phyloP scores from a whole-genome alignment of 2,329 filamentous ascomycete genomes.

The Botrytis byssoidea region DNA sequence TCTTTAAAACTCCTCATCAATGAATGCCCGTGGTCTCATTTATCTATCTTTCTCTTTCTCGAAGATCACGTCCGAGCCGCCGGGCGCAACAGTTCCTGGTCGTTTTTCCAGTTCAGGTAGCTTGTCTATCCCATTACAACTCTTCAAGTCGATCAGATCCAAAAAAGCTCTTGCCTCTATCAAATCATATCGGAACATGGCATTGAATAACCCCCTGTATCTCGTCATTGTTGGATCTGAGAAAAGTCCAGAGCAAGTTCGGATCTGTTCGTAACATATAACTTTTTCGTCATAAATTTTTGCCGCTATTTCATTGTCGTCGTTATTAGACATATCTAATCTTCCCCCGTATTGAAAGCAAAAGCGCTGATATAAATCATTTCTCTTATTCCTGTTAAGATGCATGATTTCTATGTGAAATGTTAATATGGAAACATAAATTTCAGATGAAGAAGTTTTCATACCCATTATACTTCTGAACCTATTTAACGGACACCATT shows the following conservation, averaged over 20 bases:
- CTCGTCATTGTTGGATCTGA: too few species aligned
- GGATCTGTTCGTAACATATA: background rate
- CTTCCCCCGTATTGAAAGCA: background rate
- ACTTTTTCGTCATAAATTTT: background rate
- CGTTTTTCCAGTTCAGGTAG: too few species aligned
- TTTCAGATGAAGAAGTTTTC: too few species aligned
- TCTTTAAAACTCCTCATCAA: background rate
- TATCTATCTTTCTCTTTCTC: background rate
- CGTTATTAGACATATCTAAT: background rate
- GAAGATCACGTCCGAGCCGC: background rate
- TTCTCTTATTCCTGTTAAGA: background rate
- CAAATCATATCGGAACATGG: background rate
- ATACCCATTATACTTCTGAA: too few species aligned
- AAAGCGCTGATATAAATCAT: background rate
- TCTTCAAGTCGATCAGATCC: background rate
- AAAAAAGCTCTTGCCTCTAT: background rate
- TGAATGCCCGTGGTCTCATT: background rate
- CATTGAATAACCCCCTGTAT: background rate
- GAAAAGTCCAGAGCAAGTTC: background rate
- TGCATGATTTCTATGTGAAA: background rate
- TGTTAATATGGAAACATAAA: too few species aligned
- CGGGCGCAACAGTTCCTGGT: too few species aligned
- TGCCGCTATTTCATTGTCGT: background rate
- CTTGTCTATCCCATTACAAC: background rate
- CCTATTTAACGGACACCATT: too few species aligned